Evolutionary conservation across 2,329 filamentous ascomycete genomes (phyloP).

Genomic region (Xylariaceae sp.): DNA sequence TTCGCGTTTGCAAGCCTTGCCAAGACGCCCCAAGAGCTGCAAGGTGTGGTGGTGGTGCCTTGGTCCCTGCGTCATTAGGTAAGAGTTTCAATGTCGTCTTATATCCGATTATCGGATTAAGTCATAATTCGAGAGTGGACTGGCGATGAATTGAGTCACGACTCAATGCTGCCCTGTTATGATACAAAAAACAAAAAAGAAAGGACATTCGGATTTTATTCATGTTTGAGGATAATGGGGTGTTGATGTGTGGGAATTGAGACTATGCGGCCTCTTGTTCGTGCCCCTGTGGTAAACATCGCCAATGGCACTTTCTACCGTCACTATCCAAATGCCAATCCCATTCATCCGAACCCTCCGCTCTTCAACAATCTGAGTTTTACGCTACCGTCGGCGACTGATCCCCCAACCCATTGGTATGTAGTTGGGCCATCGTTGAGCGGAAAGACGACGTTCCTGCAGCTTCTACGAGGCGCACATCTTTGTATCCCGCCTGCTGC

Average conservation of each 20-base stretch:
- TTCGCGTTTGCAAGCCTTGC: slow-evolving; percentile 39
- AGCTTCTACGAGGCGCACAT: slow-evolving; percentile 77
- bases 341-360: slow-evolving; percentile 66
- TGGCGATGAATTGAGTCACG: no score
- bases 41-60: slow-evolving; percentile 20
- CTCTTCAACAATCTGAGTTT: slow-evolving; percentile 77
- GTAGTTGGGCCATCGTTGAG: slow-evolving; percentile 80
- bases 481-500: slow-evolving; percentile 77
- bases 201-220: no score
- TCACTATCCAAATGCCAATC: slow-evolving; percentile 65
- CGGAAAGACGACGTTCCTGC: slow-evolving; percentile 82
- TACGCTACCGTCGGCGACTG: slow-evolving; percentile 64
- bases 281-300: slow-evolving; percentile 71
- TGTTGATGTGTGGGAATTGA: slow-evolving; percentile 31
- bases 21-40: slow-evolving; percentile 24
- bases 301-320: slow-evolving; percentile 83
- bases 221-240: background rate
- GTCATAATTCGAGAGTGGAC: background rate
- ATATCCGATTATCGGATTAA: slow-evolving; percentile 33
- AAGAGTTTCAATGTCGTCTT: slow-evolving; percentile 14
- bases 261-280: slow-evolving; percentile 47
- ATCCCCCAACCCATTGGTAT: slow-evolving; percentile 73
- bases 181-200: no score
- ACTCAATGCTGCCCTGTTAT: no score
- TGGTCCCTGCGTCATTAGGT: slow-evolving; percentile 26